Conservation (phyloP, 495 filamentous ascomycete genomes). For the Xylaria venustula region DNA sequence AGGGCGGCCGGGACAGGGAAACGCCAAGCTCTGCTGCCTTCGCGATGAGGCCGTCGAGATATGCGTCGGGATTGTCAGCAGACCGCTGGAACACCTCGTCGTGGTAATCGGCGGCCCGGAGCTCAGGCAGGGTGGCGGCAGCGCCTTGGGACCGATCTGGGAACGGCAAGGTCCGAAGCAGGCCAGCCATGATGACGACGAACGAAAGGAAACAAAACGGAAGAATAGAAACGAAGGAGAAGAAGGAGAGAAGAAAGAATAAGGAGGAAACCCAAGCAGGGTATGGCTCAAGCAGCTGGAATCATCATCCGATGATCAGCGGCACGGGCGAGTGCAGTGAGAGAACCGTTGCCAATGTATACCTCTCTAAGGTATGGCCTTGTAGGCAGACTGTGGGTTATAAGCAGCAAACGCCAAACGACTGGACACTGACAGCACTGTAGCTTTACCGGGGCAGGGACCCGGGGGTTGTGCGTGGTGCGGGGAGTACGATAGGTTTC, state of each 20-base stretch:
- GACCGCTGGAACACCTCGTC: constrained; percentile 42
- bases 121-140: constrained; percentile 31
- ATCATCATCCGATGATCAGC: constrained; percentile 25
- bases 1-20: constrained; percentile 30
- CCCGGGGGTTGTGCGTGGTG: no score
- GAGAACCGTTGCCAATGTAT: background rate
- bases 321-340: background rate
- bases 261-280: constrained; percentile 14
- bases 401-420: no score
- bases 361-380: background rate
- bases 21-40: constrained; percentile 46
- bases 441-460: no score
- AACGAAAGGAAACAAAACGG: background rate
- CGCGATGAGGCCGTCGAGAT: constrained; percentile 36
- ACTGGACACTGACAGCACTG: no score
- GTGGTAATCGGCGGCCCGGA: constrained; percentile 41
- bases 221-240: background rate
- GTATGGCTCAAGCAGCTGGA: constrained; percentile 18
- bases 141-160: constrained; percentile 13
- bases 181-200: constrained; percentile 22
- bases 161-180: constrained; percentile 20
- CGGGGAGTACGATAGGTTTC: no score
- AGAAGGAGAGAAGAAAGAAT: background rate
- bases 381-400: background rate
- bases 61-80: constrained; percentile 35